Evolutionary conservation across 139 green algal species (phyloP), one percentile per base, ranked within the genome.

Genomic region (Auxenochlorella pyrenoidosa): DNA sequence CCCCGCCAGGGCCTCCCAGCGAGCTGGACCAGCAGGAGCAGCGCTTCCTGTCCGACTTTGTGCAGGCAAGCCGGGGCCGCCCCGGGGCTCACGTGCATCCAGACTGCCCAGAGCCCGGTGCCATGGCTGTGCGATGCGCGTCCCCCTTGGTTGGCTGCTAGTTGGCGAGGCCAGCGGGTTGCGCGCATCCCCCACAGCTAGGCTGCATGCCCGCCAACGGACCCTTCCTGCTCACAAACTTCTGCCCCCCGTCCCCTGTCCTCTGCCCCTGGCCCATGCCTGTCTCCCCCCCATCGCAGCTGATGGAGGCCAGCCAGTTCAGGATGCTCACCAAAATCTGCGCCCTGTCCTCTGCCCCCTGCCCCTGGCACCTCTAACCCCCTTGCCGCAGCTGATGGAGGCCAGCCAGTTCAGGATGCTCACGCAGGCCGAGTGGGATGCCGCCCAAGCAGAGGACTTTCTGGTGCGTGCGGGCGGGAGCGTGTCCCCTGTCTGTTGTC

Each of bases 371-470:
- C n/a, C 41, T 5, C 26, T 13, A 44, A 15, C 63, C 40, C 59
- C 10, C 59, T 19, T 32, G 8, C 30, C 16, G 10, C 79, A 90
- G 71, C 91, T 97, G 70, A 90, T 97, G 89, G 43, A 85, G 30
- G 84, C 89, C 5, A 88, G 89, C 1, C 93, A 96, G 78, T 97
- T 94, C 91, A 80, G 92, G 51, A 84, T 95, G 63, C 77, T 97
- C 47, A 93, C 82, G 51, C 38, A 86, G 32, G 65, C 88, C 21
- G 93, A 96, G 43, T 97, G 93, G 93, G 86, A 94, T 0, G 87
- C 92, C n/a, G 94, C 95, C 22, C 84, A 92, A 75, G 75, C 75
- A 18, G 94, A 97, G 79, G 82, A 93, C 71, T 97, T 97, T 89
- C 88, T 91, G 73, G 93, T 97, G 84, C 0, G 76, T 26, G 2